These are phyloP conservation scores for Fusarium duplospermum DNA, from an alignment of 2,329 filamentous ascomycete genomes.

Conservation along the genomic window DNA sequence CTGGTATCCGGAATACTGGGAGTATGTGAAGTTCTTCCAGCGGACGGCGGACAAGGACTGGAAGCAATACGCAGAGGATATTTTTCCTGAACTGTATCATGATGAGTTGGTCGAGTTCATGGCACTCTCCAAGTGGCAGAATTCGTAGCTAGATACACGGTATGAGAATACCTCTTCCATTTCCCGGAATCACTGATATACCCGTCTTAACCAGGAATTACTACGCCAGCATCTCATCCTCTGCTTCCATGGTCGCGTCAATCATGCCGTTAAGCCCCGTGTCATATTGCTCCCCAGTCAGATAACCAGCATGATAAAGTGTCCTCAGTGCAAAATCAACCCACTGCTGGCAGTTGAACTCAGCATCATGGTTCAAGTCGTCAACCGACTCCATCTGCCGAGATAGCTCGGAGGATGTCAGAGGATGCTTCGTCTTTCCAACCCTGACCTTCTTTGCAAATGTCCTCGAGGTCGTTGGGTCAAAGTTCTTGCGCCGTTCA, in stretches of 20 bases:
- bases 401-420: background rate
- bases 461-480: background rate
- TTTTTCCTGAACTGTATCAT: slow-evolving; percentile 41
- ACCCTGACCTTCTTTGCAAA: background rate
- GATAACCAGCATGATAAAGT: background rate
- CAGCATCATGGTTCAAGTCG: background rate
- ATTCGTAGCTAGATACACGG: slow-evolving; percentile 9
- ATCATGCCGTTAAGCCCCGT: background rate
- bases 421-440: background rate
- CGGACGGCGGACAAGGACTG: slow-evolving; percentile 31
- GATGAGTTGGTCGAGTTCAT: slow-evolving; percentile 43
- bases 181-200: background rate
- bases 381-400: background rate
- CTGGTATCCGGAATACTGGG: slow-evolving; percentile 60
- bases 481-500: background rate
- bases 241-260: background rate
- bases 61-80: slow-evolving; percentile 33
- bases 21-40: slow-evolving; percentile 50
- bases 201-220: background rate
- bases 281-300: background rate
- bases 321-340: background rate
- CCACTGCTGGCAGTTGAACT: background rate
- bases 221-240: background rate
- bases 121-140: slow-evolving; percentile 38
- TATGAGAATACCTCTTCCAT: too few species aligned